These are phyloP conservation scores for Epithemia pelagica DNA, from an alignment of 108 stramenopile species.

Conservation along the genomic window DNA sequence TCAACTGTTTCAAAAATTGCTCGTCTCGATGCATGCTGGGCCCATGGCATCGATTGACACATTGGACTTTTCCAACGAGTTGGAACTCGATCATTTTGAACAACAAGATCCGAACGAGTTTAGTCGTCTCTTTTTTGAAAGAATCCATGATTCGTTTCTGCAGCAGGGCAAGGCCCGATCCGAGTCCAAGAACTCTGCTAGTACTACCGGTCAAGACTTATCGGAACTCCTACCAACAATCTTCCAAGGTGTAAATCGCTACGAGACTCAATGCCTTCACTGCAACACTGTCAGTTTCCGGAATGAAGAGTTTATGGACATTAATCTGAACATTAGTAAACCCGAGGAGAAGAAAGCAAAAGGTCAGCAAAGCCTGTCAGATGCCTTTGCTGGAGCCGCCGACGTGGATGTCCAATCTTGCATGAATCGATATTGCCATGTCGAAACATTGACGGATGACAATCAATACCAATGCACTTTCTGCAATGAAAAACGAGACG, in stretches of 20 bases:
- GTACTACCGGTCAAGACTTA: background rate
- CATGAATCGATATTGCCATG: conserved; percentile 47
- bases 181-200: conserved; percentile 25
- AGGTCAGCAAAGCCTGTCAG: conserved; percentile 4
- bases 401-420: conserved; percentile 69
- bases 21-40: conserved; percentile 61
- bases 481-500: conserved; percentile 63
- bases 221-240: background rate
- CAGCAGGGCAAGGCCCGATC: conserved; percentile 59
- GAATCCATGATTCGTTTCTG: conserved; percentile 71
- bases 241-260: conserved; percentile 55
- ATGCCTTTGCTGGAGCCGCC: background rate
- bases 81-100: conserved; percentile 68
- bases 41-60: conserved; percentile 47
- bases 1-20: conserved; percentile 46
- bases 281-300: conserved; percentile 53
- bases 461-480: conserved; percentile 72
- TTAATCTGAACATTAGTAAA: background rate
- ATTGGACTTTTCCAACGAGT: conserved; percentile 54
- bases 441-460: conserved; percentile 65
- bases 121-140: conserved; percentile 71
- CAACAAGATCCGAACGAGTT: conserved; percentile 92
- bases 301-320: background rate
- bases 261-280: conserved; percentile 53
- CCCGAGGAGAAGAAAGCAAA: conserved; percentile 9